Base-by-base conservation (phyloP, 1,139 yeast species). In the Petasospora rhodanensis region DNA sequence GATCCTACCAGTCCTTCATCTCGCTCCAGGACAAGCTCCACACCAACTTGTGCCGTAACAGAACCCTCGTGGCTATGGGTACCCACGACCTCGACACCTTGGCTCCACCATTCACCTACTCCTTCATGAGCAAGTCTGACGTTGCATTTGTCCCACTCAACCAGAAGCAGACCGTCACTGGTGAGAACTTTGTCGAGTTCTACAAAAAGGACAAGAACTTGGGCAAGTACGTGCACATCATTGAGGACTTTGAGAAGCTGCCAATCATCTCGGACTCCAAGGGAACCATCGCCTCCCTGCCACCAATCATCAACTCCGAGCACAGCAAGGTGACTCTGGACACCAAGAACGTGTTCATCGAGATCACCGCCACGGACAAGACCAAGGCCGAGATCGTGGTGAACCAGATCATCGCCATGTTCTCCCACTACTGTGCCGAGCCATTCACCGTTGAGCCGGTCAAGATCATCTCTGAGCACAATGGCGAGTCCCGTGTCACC, bases 41-140 rank as follows among this genome's bases (percentile, higher is more conserved):
- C 65, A 70, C 94, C 42, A 93, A 93, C 61, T 69, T 93, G 56
- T 91, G 98, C 63, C 89, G 98, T 68, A 84, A 89, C 63, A 83
- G 99, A 70, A 81, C 96, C 26, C 73, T 93, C 52, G 98, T 91
- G 35, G 97, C 98, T 38, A 87, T 89, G 70, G 99, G 99, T 52
- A 93, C 99, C 39, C 99, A 93, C 58, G 97, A 93, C 63, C 68
- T 82, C 43, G 95, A 85, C 58, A 76, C 83, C 32, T 66, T 91
- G 47, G 61, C 73, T 28, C 86, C 91, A 17, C 96, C 96, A 35
- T 85, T 87, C 66, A 77, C 89, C 36, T 93, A 86, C 66, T 86
- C 82, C 56, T 97, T 91, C 24, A 68, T 84, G 47, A 68, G 76
- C 36, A 96, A 96, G 38, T 66, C 73, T 49, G 89, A 84, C 30